phyloP scores from a whole-genome alignment of 2,329 filamentous ascomycete genomes.

The Chaetomiaceae sp. region DNA sequence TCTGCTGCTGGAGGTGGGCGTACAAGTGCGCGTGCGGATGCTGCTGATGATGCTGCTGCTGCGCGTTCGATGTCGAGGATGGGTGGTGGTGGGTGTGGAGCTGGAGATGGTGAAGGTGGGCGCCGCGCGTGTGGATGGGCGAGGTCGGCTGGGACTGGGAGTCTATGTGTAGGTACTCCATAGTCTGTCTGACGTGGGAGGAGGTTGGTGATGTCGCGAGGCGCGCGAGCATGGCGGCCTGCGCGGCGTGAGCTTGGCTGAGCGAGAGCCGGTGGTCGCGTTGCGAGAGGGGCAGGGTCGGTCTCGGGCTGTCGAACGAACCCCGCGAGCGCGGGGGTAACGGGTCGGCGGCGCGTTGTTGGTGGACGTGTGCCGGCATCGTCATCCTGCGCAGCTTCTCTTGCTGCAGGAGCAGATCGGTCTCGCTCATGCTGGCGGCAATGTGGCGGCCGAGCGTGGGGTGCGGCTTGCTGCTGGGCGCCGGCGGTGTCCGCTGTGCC shows the following conservation, averaged over 20 bases:
- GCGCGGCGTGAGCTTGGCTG: slow-evolving; percentile 33
- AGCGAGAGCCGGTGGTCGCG: slow-evolving; percentile 45
- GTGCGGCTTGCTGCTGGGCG: slow-evolving; percentile 32
- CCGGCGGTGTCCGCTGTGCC: slow-evolving; percentile 20
- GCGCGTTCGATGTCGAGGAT: slow-evolving; percentile 3
- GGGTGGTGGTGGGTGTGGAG: no score
- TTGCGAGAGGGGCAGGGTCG: slow-evolving; percentile 35
- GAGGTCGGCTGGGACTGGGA: slow-evolving; percentile 44
- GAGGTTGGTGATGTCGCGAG: slow-evolving; percentile 32
- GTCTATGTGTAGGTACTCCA: slow-evolving; percentile 53
- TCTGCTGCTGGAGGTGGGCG: slow-evolving; percentile 31
- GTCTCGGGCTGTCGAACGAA: slow-evolving; percentile 42
- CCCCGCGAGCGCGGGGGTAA: slow-evolving; percentile 39
- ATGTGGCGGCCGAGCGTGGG: slow-evolving; percentile 37
- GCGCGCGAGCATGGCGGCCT: slow-evolving; percentile 32
- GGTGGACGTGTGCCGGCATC: slow-evolving; percentile 33
- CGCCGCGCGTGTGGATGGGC: slow-evolving; percentile 36
- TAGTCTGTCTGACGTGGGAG: slow-evolving; percentile 39
- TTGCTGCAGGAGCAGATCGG: slow-evolving; percentile 48
- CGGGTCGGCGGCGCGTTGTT: slow-evolving; percentile 31
- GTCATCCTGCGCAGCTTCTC: slow-evolving; percentile 54
- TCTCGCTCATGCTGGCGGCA: slow-evolving; percentile 45
- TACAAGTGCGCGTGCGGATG: slow-evolving; percentile 30
- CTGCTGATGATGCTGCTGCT: slow-evolving; percentile 27
- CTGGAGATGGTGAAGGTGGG: no score